Base-by-base conservation (phyloP, 805 yeast species). In the Wickerhamomyces rabaulensis region DNA sequence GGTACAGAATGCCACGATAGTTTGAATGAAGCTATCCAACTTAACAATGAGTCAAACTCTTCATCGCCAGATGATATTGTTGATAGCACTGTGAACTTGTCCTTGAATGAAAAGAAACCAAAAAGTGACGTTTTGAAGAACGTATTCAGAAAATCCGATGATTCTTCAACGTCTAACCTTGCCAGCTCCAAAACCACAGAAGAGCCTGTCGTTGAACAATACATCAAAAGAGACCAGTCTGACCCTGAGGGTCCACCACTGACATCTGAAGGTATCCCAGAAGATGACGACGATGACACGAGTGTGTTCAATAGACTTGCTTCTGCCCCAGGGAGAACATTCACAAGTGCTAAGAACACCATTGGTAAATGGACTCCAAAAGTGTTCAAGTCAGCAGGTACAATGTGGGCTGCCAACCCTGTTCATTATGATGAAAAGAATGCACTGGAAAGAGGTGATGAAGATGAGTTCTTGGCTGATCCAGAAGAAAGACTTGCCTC, bases 341-440 rank as follows among this genome's bases (percentile, higher is more conserved):
- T 41, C 6, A 15, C 42, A 6, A 40, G 33, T 25, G 49, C 49
- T 3, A 53, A 44, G 16, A 15, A 49, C 4, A 46, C 46, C 1
- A 9, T 56, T 2, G 48, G 49, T 10, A 55, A 43, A 41, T 48
- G 52, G 49, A 51, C 61, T n/a, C 60, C 60, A 26, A 55, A 47
- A 40, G 33, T 54, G 22, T 27, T 56, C 15, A 59, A 56, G 31
- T 51, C 56, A n/a, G 58, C 61, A 9, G 43, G 65, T 0, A 58
- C 56, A 17, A 73, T 76, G 78, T 82, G 87, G 84, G 64, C 70
- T 10, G 77, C 87, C 0, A 68, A 71, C 25, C 82, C 87, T 0
- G 70, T 70, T 26, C 96, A 89, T 63, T 89, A 76, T 60, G 71
- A 70, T 23, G 73, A 70, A 25, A 55, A 53, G 3, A 57, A 60